Percentiles rank a stretch among this genome's conserved stretches.
phyloP scores from a whole-genome alignment of 257 asterid species.

The Solanum rostratum region DNA sequence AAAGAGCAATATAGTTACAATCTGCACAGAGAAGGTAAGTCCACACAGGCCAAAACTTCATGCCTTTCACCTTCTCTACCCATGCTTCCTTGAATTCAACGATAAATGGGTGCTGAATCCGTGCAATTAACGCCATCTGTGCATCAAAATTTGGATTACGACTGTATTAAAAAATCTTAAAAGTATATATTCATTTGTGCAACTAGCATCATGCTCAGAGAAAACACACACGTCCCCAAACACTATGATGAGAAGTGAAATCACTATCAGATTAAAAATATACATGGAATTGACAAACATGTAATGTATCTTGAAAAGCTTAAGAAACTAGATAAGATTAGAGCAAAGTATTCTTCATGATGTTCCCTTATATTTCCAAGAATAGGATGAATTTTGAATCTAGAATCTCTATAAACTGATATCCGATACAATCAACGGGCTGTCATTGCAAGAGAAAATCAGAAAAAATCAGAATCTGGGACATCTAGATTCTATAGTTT shows the following conservation, averaged over 20 bases:
- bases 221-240: neutral
- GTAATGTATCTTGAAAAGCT: neutral
- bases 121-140: slow-evolving; percentile 98
- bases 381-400: neutral
- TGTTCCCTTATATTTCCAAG: neutral
- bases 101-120: slow-evolving; percentile 83
- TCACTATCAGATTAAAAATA: neutral
- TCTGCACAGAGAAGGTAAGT: neutral
- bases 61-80: slow-evolving; percentile 87
- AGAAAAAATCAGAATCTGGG: neutral
- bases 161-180: neutral
- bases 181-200: neutral
- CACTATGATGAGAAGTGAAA: neutral
- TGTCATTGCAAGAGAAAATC: neutral
- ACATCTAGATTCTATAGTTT: neutral
- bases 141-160: slow-evolving; percentile 8
- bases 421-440: neutral
- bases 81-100: slow-evolving; percentile 99
- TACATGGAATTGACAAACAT: neutral
- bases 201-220: neutral
- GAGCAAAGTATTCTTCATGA: neutral
- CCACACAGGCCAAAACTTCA: neutral
- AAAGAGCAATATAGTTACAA: neutral
- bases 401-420: neutral
- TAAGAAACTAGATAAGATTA: neutral